Evolutionary conservation across 495 filamentous ascomycete genomes (phyloP).

Genomic region (Elaphomyces granulatus): DNA sequence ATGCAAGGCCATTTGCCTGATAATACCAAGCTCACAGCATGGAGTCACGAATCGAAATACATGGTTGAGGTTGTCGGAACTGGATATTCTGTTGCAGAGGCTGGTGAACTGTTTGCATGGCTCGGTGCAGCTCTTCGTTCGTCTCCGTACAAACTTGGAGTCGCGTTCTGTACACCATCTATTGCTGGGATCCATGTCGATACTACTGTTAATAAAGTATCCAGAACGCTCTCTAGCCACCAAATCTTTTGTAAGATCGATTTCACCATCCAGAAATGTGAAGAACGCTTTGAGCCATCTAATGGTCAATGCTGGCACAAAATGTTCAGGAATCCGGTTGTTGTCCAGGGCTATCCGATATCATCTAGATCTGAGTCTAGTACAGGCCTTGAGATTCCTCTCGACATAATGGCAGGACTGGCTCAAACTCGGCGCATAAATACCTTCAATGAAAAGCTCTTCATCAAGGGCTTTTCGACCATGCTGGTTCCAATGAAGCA

Average conservation of each 20-base stretch:
- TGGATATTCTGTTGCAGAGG: no score
- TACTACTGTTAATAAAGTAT: neutral
- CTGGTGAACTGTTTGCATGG: no score
- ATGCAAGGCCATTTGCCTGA: no score
- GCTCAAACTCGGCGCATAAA: neutral
- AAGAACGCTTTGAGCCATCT: neutral
- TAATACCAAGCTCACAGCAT: no score
- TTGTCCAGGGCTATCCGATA: conserved; percentile 23
- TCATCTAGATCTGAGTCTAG: conserved; percentile 2
- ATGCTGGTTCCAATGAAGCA: conserved; percentile 13
- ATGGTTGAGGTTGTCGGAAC: no score
- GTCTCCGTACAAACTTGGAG: neutral
- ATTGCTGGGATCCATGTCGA: neutral
- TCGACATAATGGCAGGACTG: conserved; percentile 11
- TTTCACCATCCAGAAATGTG: neutral
- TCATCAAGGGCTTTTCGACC: conserved; percentile 20
- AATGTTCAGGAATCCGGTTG: conserved; percentile 20
- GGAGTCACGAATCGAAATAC: no score
- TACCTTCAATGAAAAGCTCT: conserved; percentile 2
- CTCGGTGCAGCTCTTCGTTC: conserved; percentile 2
- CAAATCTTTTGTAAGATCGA: neutral
- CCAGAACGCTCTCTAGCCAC: neutral
- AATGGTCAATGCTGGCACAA: conserved; percentile 24
- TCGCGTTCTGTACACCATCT: conserved; percentile 2
- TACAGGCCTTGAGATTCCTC: conserved; percentile 14